These are phyloP conservation scores for Cupressus sempervirens DNA, from an alignment of 75 land plant genomes.

Conservation along the genomic window DNA sequence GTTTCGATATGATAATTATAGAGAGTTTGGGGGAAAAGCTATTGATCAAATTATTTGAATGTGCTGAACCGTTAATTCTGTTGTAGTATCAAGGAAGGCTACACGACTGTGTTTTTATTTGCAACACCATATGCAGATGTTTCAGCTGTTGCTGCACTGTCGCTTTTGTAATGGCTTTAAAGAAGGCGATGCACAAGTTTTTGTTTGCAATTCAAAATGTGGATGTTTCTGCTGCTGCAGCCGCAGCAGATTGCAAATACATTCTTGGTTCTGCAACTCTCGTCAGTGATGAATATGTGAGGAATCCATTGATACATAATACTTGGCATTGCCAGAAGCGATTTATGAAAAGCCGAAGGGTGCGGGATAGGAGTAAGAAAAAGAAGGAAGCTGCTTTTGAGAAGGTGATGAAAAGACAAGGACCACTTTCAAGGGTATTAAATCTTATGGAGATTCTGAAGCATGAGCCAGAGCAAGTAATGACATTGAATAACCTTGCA, in stretches of 20 bases:
- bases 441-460: conserved; percentile 42
- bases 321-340: conserved; percentile 13
- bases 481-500: conserved; percentile 34
- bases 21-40: not conserved
- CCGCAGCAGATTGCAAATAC: not conserved
- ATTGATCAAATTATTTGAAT: not conserved
- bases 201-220: not conserved
- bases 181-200: not conserved
- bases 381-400: conserved; percentile 53
- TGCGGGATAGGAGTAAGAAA: conserved; percentile 50
- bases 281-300: not conserved
- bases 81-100: not conserved
- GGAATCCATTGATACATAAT: not conserved
- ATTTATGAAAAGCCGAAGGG: conserved; percentile 35
- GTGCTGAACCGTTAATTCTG: not conserved
- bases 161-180: not conserved
- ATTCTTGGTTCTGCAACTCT: not conserved
- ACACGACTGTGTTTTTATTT: not conserved
- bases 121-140: not conserved
- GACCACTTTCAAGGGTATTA: conserved; percentile 36
- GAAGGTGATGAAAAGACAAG: conserved; percentile 46
- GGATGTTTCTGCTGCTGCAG: not conserved
- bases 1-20: not conserved
- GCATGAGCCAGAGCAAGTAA: conserved; percentile 52
- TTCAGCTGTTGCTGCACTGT: not conserved